Evolutionary conservation across 495 filamentous ascomycete genomes (phyloP).

Genomic region (Neurospora sublineolata): DNA sequence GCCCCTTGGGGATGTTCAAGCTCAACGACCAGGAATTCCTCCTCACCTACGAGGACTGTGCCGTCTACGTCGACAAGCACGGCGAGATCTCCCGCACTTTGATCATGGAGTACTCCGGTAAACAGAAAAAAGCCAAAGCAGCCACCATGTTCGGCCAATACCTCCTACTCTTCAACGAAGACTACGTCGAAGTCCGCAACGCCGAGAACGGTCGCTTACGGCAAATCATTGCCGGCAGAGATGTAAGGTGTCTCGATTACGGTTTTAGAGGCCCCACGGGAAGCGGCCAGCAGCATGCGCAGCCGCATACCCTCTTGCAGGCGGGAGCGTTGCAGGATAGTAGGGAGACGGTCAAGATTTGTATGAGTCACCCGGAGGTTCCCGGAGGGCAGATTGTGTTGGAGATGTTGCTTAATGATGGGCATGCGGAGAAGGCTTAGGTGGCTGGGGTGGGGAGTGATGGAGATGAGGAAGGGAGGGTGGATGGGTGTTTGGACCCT

Average conservation of each 20-base stretch:
- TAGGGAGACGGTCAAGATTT: slow-evolving; percentile 71
- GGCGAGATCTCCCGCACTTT: slow-evolving; percentile 85
- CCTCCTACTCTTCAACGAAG: slow-evolving; percentile 69
- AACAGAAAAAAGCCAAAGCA: slow-evolving; percentile 60
- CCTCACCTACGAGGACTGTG: slow-evolving; percentile 87
- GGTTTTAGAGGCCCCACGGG: slow-evolving; percentile 50
- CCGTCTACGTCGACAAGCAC: slow-evolving; percentile 95
- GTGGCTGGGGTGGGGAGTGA: not conserved
- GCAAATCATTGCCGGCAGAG: slow-evolving; percentile 86
- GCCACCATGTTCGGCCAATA: slow-evolving; percentile 74
- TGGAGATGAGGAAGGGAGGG: not conserved
- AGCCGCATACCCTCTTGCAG: not conserved
- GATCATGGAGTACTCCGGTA: slow-evolving; percentile 95
- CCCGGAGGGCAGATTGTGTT: slow-evolving; percentile 73
- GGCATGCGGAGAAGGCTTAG: slow-evolving; percentile 60
- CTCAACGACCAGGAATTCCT: slow-evolving; percentile 88
- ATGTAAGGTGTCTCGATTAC: slow-evolving; percentile 81
- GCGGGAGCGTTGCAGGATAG: slow-evolving; percentile 17
- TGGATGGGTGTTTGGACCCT: too few relatives aligned
- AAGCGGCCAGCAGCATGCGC: slow-evolving; percentile 14
- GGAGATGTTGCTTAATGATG: slow-evolving; percentile 88
- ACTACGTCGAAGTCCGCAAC: slow-evolving; percentile 93
- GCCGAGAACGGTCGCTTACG: slow-evolving; percentile 87
- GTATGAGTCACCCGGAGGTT: slow-evolving; percentile 86
- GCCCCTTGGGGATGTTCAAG: slow-evolving; percentile 91